These are phyloP conservation scores for Alternaria arbusti DNA, from an alignment of 2,329 filamentous ascomycete genomes.

Conservation along the genomic window DNA sequence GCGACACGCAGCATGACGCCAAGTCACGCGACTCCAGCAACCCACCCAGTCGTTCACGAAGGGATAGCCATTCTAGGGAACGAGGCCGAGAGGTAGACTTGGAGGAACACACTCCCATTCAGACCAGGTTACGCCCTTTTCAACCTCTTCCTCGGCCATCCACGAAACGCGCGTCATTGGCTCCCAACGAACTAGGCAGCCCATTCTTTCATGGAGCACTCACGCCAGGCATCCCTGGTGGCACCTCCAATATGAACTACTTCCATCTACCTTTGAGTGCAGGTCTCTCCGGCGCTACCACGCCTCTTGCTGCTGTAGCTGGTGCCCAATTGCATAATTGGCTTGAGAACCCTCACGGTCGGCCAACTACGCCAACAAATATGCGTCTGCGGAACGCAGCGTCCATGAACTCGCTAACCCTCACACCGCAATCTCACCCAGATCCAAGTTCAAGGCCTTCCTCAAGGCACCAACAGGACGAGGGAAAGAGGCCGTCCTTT, in stretches of 20 bases:
- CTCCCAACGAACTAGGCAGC: constrained; percentile 45
- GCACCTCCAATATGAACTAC: constrained; percentile 79
- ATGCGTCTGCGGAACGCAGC: constrained; percentile 47
- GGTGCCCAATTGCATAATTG: constrained; percentile 69
- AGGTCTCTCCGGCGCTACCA: constrained; percentile 76
- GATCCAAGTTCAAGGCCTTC: constrained; percentile 54
- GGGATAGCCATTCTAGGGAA: constrained; percentile 37
- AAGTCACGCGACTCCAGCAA: constrained; percentile 30
- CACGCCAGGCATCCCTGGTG: constrained; percentile 69
- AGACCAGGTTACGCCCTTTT: constrained; percentile 28
- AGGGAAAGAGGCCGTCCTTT: constrained; percentile 34
- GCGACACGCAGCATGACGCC: constrained; percentile 23
- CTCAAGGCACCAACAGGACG: constrained; percentile 50
- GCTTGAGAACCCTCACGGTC: constrained; percentile 46
- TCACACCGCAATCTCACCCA: constrained; percentile 54
- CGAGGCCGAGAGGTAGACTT: constrained; percentile 24
- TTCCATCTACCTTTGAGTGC: constrained; percentile 79
- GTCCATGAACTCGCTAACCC: constrained; percentile 55
- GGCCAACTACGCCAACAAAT: constrained; percentile 43
- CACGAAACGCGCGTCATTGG: constrained; percentile 36
- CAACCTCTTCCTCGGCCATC: constrained; percentile 36
- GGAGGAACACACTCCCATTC: constrained; percentile 23
- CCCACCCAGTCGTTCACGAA: constrained; percentile 42
- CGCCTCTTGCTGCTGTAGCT: constrained; percentile 79
- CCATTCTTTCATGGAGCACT: constrained; percentile 52